Percentiles rank a stretch among this genome's conserved stretches.
These are phyloP conservation scores for Psilocybe cyanescens DNA, from an alignment of 768 basidiomycete species.

Conservation along the genomic window DNA sequence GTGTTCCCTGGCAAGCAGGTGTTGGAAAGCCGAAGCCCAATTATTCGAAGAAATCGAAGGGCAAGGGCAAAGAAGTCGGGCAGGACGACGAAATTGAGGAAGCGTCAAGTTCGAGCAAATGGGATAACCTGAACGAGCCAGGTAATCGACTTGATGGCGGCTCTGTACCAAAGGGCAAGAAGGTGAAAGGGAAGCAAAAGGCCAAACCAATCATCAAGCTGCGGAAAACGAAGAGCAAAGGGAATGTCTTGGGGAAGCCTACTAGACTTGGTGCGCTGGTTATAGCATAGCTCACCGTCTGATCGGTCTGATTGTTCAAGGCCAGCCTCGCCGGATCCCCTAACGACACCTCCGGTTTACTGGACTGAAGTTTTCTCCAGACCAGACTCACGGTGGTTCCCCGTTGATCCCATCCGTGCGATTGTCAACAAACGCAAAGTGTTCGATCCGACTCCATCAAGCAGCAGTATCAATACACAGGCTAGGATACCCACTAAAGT, in stretches of 20 bases:
- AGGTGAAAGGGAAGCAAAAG: constrained; percentile 63
- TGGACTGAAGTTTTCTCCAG: constrained; percentile 98
- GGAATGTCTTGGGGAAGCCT: constrained; percentile 41
- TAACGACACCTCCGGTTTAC: constrained; percentile 79
- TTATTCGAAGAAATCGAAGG: constrained; percentile 35
- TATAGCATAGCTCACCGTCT: neutral
- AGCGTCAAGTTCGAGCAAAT: constrained; percentile 25
- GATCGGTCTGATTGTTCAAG: constrained; percentile 1
- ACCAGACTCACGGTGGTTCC: constrained; percentile 89
- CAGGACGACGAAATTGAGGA: constrained; percentile 36
- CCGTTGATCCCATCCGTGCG: constrained; percentile 86
- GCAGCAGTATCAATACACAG: constrained; percentile 13
- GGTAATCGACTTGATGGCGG: constrained; percentile 47
- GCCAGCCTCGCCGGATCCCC: constrained; percentile 53
- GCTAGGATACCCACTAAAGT: constrained; percentile 31
- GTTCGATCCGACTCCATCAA: constrained; percentile 69
- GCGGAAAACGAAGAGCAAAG: constrained; percentile 57
- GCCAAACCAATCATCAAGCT: constrained; percentile 58
- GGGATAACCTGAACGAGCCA: constrained; percentile 26
- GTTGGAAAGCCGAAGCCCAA: constrained; percentile 37
- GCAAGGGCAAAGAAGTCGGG: constrained; percentile 33
- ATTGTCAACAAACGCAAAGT: constrained; percentile 79
- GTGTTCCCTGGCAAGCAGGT: constrained; percentile 85
- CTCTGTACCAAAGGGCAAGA: constrained; percentile 41
- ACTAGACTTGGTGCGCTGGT: constrained; percentile 23